phyloP scores from a whole-genome alignment of 176 grass and related monocot species.

The Panicum miliaceum region DNA sequence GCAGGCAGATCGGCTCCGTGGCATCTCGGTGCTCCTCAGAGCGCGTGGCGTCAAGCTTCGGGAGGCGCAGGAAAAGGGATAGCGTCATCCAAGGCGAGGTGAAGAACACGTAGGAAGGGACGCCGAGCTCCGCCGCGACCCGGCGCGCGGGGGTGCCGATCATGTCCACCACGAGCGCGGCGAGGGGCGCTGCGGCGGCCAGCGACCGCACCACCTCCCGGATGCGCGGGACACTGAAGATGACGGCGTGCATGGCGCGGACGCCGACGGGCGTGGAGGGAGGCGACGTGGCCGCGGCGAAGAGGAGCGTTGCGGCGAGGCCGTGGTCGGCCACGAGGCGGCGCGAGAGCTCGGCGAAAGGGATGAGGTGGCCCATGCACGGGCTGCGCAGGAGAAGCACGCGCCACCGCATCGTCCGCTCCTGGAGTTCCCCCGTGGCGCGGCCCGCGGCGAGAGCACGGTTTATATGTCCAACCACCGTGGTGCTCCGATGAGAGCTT shows the following conservation, averaged over 20 bases:
- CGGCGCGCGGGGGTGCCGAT: slow-evolving; percentile 31
- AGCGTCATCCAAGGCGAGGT: slow-evolving; percentile 51
- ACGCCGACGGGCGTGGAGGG: slow-evolving; percentile 10
- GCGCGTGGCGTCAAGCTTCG: slow-evolving; percentile 50
- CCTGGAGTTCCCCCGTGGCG: slow-evolving; percentile 22
- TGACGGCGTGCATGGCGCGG: background rate
- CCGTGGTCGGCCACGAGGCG: slow-evolving; percentile 52
- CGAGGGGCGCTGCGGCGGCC: background rate
- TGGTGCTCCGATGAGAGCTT: background rate
- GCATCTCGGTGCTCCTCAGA: slow-evolving; percentile 52
- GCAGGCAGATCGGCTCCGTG: slow-evolving; percentile 50
- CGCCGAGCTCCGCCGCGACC: slow-evolving; percentile 37
- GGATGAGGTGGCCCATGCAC: slow-evolving; percentile 77
- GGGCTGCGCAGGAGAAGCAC: slow-evolving; percentile 57
- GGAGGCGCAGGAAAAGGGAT: slow-evolving; percentile 65
- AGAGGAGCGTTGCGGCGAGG: slow-evolving; percentile 62
- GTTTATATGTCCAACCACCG: no score
- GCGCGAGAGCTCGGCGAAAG: slow-evolving; percentile 60
- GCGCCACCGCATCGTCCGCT: slow-evolving; percentile 19
- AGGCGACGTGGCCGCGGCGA: slow-evolving; percentile 37
- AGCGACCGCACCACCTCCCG: background rate
- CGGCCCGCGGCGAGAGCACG: no score
- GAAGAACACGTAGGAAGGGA: slow-evolving; percentile 64
- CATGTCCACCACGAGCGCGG: slow-evolving; percentile 62
- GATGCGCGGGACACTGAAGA: background rate